phyloP scores from a whole-genome alignment of 345 rosid species.

The Hypericum androsaemum region DNA sequence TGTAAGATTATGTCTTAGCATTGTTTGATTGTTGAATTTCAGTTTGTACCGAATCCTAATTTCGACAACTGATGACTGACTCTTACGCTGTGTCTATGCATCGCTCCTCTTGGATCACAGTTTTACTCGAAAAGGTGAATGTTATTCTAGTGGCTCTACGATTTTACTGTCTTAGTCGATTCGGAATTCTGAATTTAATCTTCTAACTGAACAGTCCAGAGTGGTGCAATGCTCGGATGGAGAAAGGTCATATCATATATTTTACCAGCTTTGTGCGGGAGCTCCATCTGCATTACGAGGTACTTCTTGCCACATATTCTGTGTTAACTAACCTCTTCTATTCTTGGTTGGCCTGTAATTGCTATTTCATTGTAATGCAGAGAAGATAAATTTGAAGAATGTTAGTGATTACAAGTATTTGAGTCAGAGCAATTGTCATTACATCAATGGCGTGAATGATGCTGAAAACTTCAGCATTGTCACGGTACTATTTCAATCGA shows the following conservation, averaged over 20 bases:
- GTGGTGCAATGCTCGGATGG: slow-evolving; percentile 95
- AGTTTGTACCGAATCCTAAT: not conserved
- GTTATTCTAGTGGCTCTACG: slow-evolving; percentile 10
- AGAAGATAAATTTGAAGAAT: slow-evolving; percentile 66
- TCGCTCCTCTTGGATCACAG: slow-evolving; percentile 34
- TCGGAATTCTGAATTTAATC: slow-evolving; percentile 14
- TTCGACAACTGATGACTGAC: slow-evolving; percentile 24
- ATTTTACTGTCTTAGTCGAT: not conserved
- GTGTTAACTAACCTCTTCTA: too few species aligned
- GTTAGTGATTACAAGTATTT: slow-evolving; percentile 73
- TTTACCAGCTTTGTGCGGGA: slow-evolving; percentile 98
- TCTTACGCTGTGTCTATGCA: slow-evolving; percentile 17
- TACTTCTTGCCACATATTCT: slow-evolving; percentile 13
- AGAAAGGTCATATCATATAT: slow-evolving; percentile 97
- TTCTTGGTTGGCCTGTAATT: too few species aligned
- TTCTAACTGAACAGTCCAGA: slow-evolving; percentile 73
- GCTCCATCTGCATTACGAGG: slow-evolving; percentile 74
- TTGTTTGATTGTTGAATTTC: slow-evolving; percentile 1
- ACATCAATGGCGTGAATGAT: slow-evolving; percentile 75
- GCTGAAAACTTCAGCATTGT: slow-evolving; percentile 60
- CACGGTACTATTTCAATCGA: slow-evolving; percentile 35
- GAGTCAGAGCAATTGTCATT: slow-evolving; percentile 78
- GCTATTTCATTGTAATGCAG: slow-evolving; percentile 27
- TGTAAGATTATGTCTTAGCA: slow-evolving; percentile 42
- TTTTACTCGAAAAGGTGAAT: slow-evolving; percentile 94